A percentile compares a stretch with the other conserved stretches of the same genome.
Conservation (phyloP, 2,329 filamentous ascomycete species). For the Aspergillus unguis region DNA sequence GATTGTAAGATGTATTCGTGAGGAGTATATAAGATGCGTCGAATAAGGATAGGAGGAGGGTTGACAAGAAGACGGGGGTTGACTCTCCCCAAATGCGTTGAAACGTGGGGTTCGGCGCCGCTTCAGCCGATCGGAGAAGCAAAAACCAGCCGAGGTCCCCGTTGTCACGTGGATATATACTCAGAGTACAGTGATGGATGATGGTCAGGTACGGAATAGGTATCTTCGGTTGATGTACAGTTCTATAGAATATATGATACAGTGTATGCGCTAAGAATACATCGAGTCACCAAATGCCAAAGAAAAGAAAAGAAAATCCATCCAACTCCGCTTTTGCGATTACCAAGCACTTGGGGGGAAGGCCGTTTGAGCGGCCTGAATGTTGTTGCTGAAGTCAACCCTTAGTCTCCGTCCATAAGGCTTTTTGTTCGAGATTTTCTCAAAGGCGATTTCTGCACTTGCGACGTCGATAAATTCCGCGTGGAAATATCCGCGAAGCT, state of each 20-base stretch:
- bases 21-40: conserved; percentile 6
- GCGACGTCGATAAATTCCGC: conserved; percentile 70
- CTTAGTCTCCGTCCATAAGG: conserved; percentile 66
- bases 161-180: conserved; percentile 20
- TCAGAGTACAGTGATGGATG: background rate
- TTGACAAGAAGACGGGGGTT: conserved; percentile 5
- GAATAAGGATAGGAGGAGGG: conserved; percentile 6
- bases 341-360: background rate
- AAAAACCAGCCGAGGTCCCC: conserved; percentile 22
- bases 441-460: conserved; percentile 60
- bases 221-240: background rate
- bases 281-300: background rate
- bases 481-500: conserved; percentile 79
- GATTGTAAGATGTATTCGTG: background rate
- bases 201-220: background rate
- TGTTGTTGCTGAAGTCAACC: conserved; percentile 57
- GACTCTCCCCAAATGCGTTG: conserved; percentile 12
- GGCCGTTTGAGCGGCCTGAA: background rate
- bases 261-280: conserved; percentile 1
- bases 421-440: conserved; percentile 53
- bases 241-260: conserved; percentile 1
- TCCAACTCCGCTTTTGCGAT: background rate
- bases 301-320: background rate
- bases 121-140: conserved; percentile 18
- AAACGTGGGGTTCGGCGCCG: conserved; percentile 26